phyloP scores from a whole-genome alignment of 495 filamentous ascomycete species.

The Penicillium turbatum region DNA sequence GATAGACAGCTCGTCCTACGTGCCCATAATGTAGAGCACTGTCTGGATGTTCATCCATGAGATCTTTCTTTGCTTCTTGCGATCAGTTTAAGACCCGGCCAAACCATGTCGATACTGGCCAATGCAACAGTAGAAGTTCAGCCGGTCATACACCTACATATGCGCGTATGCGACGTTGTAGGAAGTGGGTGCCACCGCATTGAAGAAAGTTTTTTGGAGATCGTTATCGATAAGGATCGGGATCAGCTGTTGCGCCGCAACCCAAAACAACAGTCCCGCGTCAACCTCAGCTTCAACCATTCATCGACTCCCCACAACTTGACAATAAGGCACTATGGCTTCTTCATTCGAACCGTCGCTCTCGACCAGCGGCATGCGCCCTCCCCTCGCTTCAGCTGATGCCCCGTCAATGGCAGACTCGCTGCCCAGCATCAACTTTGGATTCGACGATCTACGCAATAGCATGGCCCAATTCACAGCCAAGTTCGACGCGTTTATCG shows the following conservation, averaged over 20 bases:
- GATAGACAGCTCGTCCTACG: constrained; percentile 54
- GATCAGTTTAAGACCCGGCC: constrained; percentile 22
- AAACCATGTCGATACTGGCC: constrained; percentile 38
- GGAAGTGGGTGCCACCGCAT: not conserved
- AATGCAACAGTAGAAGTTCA: not conserved
- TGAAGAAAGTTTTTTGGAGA: constrained; percentile 14
- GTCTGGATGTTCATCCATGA: constrained; percentile 55
- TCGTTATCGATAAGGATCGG: constrained; percentile 25
- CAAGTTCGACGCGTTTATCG: constrained; percentile 91
- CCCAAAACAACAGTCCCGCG: constrained; percentile 20
- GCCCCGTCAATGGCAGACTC: constrained; percentile 70
- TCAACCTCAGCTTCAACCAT: constrained; percentile 1
- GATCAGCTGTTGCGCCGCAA: constrained; percentile 31
- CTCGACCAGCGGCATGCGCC: constrained; percentile 69
- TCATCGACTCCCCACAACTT: not conserved
- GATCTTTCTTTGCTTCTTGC: constrained; percentile 43
- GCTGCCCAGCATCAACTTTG: constrained; percentile 88
- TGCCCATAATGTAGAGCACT: constrained; percentile 64
- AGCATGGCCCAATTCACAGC: constrained; percentile 92
- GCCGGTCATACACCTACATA: not conserved
- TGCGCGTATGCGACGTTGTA: not conserved
- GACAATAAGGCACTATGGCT: constrained; percentile 9
- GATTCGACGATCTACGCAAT: constrained; percentile 91
- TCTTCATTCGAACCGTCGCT: constrained; percentile 72
- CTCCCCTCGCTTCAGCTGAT: constrained; percentile 54